phyloP scores from a whole-genome alignment of 2,329 filamentous ascomycete genomes.

The Aspergillus pseudoglaucus region DNA sequence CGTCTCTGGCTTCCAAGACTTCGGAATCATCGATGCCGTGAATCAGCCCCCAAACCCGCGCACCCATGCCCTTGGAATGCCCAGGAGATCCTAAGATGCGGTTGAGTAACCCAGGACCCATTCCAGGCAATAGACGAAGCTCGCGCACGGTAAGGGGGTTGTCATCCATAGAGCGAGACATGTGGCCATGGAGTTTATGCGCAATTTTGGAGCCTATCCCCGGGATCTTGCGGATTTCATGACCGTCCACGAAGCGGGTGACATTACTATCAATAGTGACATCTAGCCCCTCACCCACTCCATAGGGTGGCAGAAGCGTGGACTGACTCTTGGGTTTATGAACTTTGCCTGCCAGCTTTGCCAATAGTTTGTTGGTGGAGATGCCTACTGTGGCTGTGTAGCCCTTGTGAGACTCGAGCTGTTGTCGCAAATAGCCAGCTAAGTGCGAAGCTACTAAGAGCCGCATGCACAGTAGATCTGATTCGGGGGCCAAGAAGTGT shows the following conservation, averaged over 20 bases:
- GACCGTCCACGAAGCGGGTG: constrained; percentile 63
- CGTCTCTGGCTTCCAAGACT: constrained; percentile 62
- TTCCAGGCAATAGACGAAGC: constrained; percentile 56
- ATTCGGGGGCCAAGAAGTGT: neutral
- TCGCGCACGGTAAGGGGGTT: constrained; percentile 59
- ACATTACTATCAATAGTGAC: constrained; percentile 44
- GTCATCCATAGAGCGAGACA: constrained; percentile 41
- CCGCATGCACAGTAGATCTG: constrained; percentile 45
- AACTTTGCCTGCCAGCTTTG: constrained; percentile 75
- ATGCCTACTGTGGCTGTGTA: constrained; percentile 87
- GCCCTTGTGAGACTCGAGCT: constrained; percentile 67
- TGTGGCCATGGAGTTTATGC: constrained; percentile 57
- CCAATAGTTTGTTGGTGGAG: constrained; percentile 76
- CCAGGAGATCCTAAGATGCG: constrained; percentile 64
- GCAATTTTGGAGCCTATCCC: constrained; percentile 79
- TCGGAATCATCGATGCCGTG: constrained; percentile 72
- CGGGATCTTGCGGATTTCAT: constrained; percentile 73
- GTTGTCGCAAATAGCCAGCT: constrained; percentile 63
- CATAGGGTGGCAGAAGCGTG: constrained; percentile 64
- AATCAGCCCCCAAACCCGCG: constrained; percentile 68
- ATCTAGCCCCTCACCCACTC: constrained; percentile 15
- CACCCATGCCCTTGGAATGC: constrained; percentile 63
- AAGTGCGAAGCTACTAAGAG: constrained; percentile 76
- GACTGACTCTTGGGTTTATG: constrained; percentile 89
- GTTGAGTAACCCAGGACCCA: constrained; percentile 61